These are phyloP conservation scores for Furcasterigmium furcatum DNA, from an alignment of 2,329 filamentous ascomycete genomes.

Conservation along the genomic window DNA sequence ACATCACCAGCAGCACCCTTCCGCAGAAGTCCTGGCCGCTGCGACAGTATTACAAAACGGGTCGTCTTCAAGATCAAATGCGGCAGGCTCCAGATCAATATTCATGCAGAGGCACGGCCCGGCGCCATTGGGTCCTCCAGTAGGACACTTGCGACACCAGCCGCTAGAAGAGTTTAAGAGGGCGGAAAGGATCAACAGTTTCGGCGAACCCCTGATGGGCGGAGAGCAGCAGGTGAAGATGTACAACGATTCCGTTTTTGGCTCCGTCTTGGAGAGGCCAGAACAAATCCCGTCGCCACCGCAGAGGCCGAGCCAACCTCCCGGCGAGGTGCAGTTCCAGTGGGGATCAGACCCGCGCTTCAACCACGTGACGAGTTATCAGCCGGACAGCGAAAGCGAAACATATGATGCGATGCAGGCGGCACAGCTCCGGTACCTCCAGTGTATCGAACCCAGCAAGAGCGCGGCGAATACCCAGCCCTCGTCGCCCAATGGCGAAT, in stretches of 20 bases:
- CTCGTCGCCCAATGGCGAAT: conserved; percentile 45
- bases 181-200: conserved; percentile 27
- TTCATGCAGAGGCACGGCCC: conserved; percentile 8
- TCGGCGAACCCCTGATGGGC: conserved; percentile 16
- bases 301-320: conserved; percentile 19
- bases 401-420: conserved; percentile 55
- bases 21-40: conserved; percentile 57
- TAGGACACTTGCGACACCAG: conserved; percentile 39
- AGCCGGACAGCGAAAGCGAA: conserved; percentile 53
- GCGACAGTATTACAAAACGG: conserved; percentile 49
- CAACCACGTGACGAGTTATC: conserved; percentile 52
- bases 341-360: conserved; percentile 72
- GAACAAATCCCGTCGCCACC: conserved; percentile 8
- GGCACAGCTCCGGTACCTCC: conserved; percentile 51
- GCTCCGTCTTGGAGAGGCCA: conserved; percentile 14
- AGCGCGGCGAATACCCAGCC: conserved; percentile 59
- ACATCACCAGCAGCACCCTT: conserved; percentile 25
- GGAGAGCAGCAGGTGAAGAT: conserved; percentile 27
- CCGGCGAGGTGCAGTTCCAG: conserved; percentile 48
- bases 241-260: conserved; percentile 40
- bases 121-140: conserved; percentile 24
- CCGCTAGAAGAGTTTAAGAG: conserved; percentile 37
- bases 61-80: conserved; percentile 20
- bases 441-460: conserved; percentile 52
- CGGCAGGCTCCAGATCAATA: conserved; percentile 11